Percentiles rank a stretch among this genome's conserved stretches.
Evolutionary conservation across 1,284 basidiomycete genomes (phyloP).

Genomic region (Meira miltonrushii): DNA sequence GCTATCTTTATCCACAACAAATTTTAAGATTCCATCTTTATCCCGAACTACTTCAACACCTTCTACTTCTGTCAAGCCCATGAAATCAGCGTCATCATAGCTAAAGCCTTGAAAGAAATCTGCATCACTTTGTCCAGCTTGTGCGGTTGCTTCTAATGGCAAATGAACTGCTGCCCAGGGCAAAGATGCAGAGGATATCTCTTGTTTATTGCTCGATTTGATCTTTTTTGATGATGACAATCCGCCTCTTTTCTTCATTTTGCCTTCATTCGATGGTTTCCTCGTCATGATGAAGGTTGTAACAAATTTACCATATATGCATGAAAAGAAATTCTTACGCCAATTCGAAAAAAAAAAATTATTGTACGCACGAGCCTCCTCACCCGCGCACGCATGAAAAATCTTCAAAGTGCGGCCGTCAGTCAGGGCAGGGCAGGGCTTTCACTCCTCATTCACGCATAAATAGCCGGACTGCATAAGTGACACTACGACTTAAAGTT

Average conservation of each 20-base stretch:
- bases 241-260: background rate
- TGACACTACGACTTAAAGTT: too few relatives aligned
- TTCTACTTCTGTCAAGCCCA: slow-evolving; percentile 47
- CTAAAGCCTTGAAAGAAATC: slow-evolving; percentile 24
- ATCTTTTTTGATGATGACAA: background rate
- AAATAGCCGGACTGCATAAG: too few relatives aligned
- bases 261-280: background rate
- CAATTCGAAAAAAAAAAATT: too few relatives aligned
- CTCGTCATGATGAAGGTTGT: too few relatives aligned
- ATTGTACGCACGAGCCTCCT: too few relatives aligned
- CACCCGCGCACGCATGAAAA: too few relatives aligned
- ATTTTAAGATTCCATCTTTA: background rate
- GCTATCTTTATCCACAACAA: slow-evolving; percentile 5
- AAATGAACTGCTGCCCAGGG: slow-evolving; percentile 30
- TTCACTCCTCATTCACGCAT: too few relatives aligned
- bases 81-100: slow-evolving; percentile 39
- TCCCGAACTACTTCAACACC: slow-evolving; percentile 31
- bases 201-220: slow-evolving; percentile 1
- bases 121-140: slow-evolving; percentile 28
- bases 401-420: too few relatives aligned
- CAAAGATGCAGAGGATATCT: slow-evolving; percentile 22
- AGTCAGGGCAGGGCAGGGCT: too few relatives aligned
- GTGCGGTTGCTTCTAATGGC: slow-evolving; percentile 25
- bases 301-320: too few relatives aligned
- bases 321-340: too few relatives aligned